phyloP scores from a whole-genome alignment of 2,329 filamentous ascomycete species.

The Diplodia corticola region DNA sequence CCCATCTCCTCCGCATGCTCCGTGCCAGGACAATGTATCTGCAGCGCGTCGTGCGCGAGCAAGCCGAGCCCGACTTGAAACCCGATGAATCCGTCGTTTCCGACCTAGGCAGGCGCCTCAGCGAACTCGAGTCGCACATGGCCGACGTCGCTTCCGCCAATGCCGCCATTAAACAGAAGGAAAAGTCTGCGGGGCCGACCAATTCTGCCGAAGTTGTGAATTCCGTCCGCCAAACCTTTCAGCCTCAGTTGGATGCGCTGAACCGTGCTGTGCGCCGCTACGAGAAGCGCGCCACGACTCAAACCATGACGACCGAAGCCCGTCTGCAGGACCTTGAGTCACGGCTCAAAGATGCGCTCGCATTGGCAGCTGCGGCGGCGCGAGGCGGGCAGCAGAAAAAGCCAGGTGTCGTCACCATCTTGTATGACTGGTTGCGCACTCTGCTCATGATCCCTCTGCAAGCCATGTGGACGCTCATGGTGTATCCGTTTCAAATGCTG shows the following conservation, averaged over 20 bases:
- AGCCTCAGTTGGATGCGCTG: slow-evolving; percentile 82
- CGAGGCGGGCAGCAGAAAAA: slow-evolving; percentile 35
- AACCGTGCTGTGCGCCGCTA: slow-evolving; percentile 87
- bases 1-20: slow-evolving; percentile 78
- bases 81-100: slow-evolving; percentile 26
- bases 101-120: slow-evolving; percentile 54
- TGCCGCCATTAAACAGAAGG: slow-evolving; percentile 29
- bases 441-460: slow-evolving; percentile 30
- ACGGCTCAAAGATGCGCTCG: slow-evolving; percentile 73
- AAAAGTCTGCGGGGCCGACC: background rate
- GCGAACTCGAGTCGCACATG: slow-evolving; percentile 65
- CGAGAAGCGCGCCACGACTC: slow-evolving; percentile 80
- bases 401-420: slow-evolving; percentile 35
- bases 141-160: slow-evolving; percentile 42
- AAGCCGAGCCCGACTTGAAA: slow-evolving; percentile 28
- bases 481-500: slow-evolving; percentile 34
- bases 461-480: slow-evolving; percentile 31
- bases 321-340: slow-evolving; percentile 71
- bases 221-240: slow-evolving; percentile 66
- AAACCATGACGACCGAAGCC: slow-evolving; percentile 73
- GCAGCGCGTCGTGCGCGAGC: slow-evolving; percentile 64
- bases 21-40: slow-evolving; percentile 77
- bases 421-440: slow-evolving; percentile 33
- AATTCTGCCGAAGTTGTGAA: slow-evolving; percentile 40
- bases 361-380: slow-evolving; percentile 71